A percentile compares a stretch with the other conserved stretches of the same genome.
phyloP scores from a whole-genome alignment of 73 alveolate genomes.

The Durusdinium trenchii region DNA sequence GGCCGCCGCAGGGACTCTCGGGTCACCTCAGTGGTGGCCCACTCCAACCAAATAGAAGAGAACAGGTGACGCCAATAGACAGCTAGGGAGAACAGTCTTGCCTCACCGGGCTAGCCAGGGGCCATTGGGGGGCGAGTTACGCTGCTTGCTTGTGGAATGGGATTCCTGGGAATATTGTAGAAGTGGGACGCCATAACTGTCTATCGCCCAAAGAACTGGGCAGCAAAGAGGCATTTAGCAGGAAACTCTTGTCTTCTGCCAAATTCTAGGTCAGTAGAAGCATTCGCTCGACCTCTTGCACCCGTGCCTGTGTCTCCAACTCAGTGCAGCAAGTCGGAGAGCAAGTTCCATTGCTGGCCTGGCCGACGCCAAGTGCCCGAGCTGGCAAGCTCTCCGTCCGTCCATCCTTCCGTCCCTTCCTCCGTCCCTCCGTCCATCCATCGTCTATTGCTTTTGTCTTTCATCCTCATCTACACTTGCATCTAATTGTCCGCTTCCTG shows the following conservation, averaged over 20 bases:
- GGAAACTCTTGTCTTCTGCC: not conserved
- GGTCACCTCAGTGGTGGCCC: too few relatives aligned
- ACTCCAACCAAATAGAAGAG: too few relatives aligned
- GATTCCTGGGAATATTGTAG: not conserved
- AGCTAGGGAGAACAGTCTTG: too few relatives aligned
- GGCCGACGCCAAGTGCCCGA: not conserved
- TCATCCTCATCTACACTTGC: not conserved
- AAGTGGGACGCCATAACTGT: too few relatives aligned
- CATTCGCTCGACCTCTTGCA: not conserved
- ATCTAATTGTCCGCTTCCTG: not conserved
- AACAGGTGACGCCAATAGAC: too few relatives aligned
- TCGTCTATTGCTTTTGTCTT: not conserved
- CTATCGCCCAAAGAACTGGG: not conserved
- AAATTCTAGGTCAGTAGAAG: not conserved
- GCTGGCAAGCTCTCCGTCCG: not conserved
- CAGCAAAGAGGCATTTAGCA: not conserved
- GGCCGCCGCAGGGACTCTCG: too few relatives aligned
- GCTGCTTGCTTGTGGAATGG: not conserved
- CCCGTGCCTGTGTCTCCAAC: not conserved
- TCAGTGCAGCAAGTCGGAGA: constrained; percentile 11
- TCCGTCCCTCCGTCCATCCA: not conserved
- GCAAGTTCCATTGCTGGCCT: not conserved
- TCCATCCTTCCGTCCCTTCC: not conserved
- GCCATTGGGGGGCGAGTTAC: not conserved
- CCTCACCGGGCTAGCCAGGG: too few relatives aligned